Conservation (phyloP, 2,329 filamentous ascomycete species). For the Cryphonectria naterciae region DNA sequence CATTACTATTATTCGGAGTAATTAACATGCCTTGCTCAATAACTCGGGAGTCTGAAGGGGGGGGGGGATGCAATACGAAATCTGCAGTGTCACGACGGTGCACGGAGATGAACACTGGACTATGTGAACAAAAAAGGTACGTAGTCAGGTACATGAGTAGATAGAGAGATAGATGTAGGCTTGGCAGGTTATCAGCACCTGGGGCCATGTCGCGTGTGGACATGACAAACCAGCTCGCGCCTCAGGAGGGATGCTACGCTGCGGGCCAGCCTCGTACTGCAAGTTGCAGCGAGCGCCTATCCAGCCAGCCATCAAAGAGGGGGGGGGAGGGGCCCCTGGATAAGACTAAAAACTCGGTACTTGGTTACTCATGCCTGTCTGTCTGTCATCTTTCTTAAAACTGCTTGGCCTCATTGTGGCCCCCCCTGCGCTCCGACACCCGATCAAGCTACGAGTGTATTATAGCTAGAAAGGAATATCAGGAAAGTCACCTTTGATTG, state of each 20-base stretch:
- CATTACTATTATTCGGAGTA: neutral
- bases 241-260: slow-evolving; percentile 20
- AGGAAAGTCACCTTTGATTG: neutral
- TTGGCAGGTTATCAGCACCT: slow-evolving; percentile 11
- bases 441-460: neutral
- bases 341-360: neutral
- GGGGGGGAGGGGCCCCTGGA: neutral
- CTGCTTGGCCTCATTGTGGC: neutral
- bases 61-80: neutral
- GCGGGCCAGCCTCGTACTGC: slow-evolving; percentile 1
- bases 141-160: neutral
- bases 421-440: neutral
- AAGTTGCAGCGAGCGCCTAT: slow-evolving; percentile 1
- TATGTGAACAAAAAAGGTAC: neutral
- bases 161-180: neutral
- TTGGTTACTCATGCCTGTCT: neutral
- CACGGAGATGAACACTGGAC: slow-evolving; percentile 3
- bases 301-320: neutral
- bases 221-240: slow-evolving; percentile 11
- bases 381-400: neutral
- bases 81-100: neutral
- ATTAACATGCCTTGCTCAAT: neutral
- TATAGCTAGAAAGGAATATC: neutral
- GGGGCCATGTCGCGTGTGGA: neutral
- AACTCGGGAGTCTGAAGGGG: neutral